Conservation (phyloP, 2,329 filamentous ascomycete species). For the Sarocladiaceae sp. region DNA sequence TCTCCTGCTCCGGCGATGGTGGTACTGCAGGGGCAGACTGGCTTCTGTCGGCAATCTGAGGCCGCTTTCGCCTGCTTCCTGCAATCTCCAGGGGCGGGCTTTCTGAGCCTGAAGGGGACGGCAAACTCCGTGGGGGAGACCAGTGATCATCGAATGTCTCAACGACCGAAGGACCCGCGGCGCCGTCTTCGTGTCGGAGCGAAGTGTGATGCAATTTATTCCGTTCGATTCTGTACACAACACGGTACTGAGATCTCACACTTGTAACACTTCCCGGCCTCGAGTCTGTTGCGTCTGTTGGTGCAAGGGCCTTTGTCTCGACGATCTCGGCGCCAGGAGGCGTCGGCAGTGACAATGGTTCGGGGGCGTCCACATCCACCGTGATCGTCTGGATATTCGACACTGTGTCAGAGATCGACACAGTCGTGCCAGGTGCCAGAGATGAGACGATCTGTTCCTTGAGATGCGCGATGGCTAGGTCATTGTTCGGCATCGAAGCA, state of each 20-base stretch:
- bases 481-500: constrained; percentile 23
- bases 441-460: constrained; percentile 49
- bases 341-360: constrained; percentile 43
- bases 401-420: constrained; percentile 54
- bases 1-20: neutral
- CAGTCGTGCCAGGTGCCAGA: constrained; percentile 47
- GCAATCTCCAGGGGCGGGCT: neutral
- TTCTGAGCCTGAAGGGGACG: neutral
- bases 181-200: constrained; percentile 27
- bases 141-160: constrained; percentile 21
- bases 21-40: neutral
- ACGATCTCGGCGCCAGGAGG: constrained; percentile 55
- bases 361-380: constrained; percentile 52
- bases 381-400: constrained; percentile 58
- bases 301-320: constrained; percentile 36
- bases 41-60: neutral
- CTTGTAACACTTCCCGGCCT: too few relatives aligned
- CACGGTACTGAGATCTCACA: constrained; percentile 37
- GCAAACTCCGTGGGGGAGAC: neutral
- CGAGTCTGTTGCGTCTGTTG: too few relatives aligned
- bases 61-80: neutral
- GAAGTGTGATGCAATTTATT: constrained; percentile 40
- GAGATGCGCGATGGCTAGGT: constrained; percentile 36
- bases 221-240: constrained; percentile 54
- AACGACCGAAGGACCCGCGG: constrained; percentile 16